Percentiles rank a stretch among this genome's conserved stretches.
Conservation (phyloP, 352 stramenopile genomes). For the Paralagenidium karlingii region DNA sequence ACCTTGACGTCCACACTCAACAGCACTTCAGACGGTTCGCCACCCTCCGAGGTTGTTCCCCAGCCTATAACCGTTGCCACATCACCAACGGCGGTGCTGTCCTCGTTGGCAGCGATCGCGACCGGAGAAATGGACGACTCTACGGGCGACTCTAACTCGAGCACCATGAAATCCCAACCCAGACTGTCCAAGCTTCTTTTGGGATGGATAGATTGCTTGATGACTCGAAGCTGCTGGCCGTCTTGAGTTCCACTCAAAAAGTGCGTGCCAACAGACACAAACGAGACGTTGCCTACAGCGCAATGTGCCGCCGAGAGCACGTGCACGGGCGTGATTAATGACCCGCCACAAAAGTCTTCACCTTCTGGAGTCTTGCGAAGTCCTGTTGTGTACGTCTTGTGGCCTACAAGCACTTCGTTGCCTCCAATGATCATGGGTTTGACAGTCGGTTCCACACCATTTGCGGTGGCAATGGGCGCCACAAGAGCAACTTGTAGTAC, state of each 20-base stretch:
- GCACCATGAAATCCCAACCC: conserved; percentile 42
- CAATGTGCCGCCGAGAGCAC: conserved; percentile 57
- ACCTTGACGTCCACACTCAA: conserved; percentile 27
- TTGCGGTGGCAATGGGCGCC: no score
- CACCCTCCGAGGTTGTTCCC: conserved; percentile 15
- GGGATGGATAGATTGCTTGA: conserved; percentile 31
- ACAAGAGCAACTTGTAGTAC: no score
- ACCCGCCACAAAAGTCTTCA: conserved; percentile 35
- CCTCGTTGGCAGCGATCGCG: conserved; percentile 13
- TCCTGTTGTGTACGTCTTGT: conserved; percentile 19
- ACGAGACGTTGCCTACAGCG: conserved; percentile 15
- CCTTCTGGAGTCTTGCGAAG: conserved; percentile 17
- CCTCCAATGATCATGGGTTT: conserved; percentile 35
- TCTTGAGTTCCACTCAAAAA: conserved; percentile 24
- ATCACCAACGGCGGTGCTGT: conserved; percentile 1
- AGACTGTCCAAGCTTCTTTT: conserved; percentile 21
- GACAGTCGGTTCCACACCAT: no score
- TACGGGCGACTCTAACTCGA: conserved; percentile 24
- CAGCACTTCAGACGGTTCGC: conserved; percentile 13
- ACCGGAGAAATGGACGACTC: conserved; percentile 23
- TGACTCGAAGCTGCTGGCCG: conserved; percentile 32
- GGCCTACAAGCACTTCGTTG: neutral
- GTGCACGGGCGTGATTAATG: conserved; percentile 44
- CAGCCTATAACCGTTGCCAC: conserved; percentile 10
- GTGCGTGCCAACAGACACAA: conserved; percentile 37